Evolutionary conservation across 208 protist species (phyloP).

Genomic region (Leishmania amazonensis): DNA sequence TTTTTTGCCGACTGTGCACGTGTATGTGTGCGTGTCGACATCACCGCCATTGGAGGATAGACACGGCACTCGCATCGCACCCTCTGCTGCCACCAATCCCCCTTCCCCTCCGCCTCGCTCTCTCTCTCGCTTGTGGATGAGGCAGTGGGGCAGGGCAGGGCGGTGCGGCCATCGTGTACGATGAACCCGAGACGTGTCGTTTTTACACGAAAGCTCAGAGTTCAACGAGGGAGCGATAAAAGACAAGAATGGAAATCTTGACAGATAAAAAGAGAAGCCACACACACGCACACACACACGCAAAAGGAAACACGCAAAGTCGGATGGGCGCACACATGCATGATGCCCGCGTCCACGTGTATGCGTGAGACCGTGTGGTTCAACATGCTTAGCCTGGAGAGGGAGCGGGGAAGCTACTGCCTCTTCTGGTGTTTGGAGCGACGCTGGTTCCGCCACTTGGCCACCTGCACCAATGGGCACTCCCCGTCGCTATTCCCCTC

Average conservation of each 20-base stretch:
- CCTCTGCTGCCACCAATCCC: neutral
- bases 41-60: neutral
- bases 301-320: no score
- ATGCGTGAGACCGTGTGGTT: neutral
- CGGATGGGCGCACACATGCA: neutral
- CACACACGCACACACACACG: neutral
- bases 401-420: neutral
- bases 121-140: neutral
- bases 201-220: neutral
- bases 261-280: neutral
- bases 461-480: neutral
- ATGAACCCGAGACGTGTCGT: neutral
- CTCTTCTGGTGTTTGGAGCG: neutral
- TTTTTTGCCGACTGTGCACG: neutral
- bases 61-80: neutral
- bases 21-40: neutral
- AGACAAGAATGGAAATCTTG: neutral
- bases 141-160: neutral
- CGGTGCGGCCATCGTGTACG: neutral
- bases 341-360: neutral
- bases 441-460: neutral
- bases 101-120: neutral
- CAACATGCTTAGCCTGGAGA: neutral
- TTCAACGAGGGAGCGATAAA: neutral
- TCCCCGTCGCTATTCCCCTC: neutral